Base-by-base conservation (phyloP, 352 stramenopile genomes). In the Phytophthora melonis region DNA sequence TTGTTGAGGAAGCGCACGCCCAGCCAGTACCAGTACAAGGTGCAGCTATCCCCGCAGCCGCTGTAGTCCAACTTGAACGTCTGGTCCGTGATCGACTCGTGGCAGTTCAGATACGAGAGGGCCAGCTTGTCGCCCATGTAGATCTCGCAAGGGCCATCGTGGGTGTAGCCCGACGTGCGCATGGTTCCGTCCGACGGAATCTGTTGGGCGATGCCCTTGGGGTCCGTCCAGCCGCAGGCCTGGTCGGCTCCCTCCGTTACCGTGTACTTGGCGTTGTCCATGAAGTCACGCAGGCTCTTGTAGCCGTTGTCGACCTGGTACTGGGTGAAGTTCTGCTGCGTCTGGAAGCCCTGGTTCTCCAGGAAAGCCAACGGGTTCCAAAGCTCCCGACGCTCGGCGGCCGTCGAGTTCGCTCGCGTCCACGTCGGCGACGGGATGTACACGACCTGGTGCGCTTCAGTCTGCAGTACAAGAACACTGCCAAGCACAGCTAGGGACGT, bases 311-410 rank as follows among this genome's bases (percentile, higher is more conserved):
- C 67, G 52, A 77, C 66, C 13, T 80, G 69, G 45, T 65, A 89
- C 32, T 60, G 64, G 27, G 76, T 82, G 50, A 88, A 84, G 66
- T 90, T 82, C 6, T 73, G 66, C 16, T 74, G 74, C 36, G 77
- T 87, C 41, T 78, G 70, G 60, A 78, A 81, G 10, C 74, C 78
- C 30, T 88, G 69, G 27, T 80, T 76, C 58, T 88, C 82, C 2
- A 88, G 80, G 75, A 86, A 84, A 8, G 76, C 65, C 56, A 85
- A 59, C 30, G 80, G 82, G 18, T 82, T 80, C 70, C 77, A 82
- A 34, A 81, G 70, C 47, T 75, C 76, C 25, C 68, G 69, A 23
- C 62, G 66, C 16, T 79, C 72, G 16, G 59, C 23, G 13, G 79
- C 75, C 3, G 71, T 84, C 14, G 56, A 71, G 23, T 75, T 75